These are phyloP conservation scores for Garcileccinum viscosum DNA, from an alignment of 1,284 basidiomycete genomes.

Conservation along the genomic window DNA sequence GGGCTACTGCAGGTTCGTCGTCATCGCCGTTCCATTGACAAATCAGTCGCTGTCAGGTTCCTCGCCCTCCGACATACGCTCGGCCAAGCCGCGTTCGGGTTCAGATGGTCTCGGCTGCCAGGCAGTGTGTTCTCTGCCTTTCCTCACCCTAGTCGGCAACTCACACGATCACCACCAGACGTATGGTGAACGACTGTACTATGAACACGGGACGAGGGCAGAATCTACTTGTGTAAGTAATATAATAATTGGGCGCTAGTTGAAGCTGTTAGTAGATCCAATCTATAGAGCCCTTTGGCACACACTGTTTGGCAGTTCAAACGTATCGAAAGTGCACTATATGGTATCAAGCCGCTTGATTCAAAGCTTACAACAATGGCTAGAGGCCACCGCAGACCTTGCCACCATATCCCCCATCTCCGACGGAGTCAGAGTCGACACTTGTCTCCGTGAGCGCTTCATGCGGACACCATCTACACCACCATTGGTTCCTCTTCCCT, in stretches of 20 bases:
- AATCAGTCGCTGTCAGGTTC: slow-evolving; percentile 12
- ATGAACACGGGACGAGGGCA: too few species aligned
- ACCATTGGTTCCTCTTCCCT: slow-evolving; percentile 72
- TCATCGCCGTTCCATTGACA: too few species aligned
- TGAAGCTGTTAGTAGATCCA: too few species aligned
- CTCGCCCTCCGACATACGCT: slow-evolving; percentile 45
- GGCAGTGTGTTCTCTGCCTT: slow-evolving; percentile 50
- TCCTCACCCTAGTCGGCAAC: not conserved
- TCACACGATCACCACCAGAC: slow-evolving; percentile 12
- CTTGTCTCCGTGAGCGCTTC: slow-evolving; percentile 86
- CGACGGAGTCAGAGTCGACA: slow-evolving; percentile 76
- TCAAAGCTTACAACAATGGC: slow-evolving; percentile 65
- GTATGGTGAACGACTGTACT: too few species aligned
- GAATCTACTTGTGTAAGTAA: too few species aligned
- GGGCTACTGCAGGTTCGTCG: slow-evolving; percentile 61
- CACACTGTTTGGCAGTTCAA: too few species aligned
- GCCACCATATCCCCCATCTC: slow-evolving; percentile 62
- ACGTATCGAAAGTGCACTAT: too few species aligned
- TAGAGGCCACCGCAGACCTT: slow-evolving; percentile 75
- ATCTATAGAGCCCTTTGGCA: too few species aligned
- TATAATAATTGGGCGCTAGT: too few species aligned
- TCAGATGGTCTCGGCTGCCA: too few species aligned
- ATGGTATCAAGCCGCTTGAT: too few species aligned
- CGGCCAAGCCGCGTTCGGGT: slow-evolving; percentile 68
- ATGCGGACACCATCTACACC: slow-evolving; percentile 86